A percentile compares a stretch with the other conserved stretches of the same genome.
Conservation (phyloP, 116 monocot species). For the Trichopus zeylanicus region DNA sequence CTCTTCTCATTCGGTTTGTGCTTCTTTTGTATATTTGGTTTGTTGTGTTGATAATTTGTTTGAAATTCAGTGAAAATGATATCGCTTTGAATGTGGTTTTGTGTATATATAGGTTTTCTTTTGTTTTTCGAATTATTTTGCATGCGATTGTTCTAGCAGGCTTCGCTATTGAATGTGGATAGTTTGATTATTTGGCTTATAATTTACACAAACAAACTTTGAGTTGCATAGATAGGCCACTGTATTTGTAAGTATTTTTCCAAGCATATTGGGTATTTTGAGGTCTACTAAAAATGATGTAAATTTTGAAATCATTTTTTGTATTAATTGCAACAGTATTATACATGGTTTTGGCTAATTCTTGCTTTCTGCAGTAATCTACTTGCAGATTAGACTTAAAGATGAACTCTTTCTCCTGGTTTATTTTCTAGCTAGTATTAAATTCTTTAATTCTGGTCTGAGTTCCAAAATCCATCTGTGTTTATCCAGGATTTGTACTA, state of each 20-base stretch:
- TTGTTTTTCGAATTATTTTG: background rate
- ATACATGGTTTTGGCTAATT: background rate
- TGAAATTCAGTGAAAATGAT: background rate
- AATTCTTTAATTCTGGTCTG: too few species aligned
- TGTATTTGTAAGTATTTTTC: background rate
- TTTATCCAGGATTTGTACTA: conserved; percentile 15
- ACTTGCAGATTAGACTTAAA: conserved; percentile 1
- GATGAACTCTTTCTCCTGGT: background rate
- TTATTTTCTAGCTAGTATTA: background rate
- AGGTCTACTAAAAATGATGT: background rate
- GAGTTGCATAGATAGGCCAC: background rate
- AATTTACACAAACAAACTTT: background rate
- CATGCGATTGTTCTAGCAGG: background rate
- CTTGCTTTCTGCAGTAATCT: background rate
- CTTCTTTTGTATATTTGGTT: background rate
- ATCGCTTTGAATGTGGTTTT: background rate
- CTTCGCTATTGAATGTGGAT: too few species aligned
- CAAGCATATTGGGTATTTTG: background rate
- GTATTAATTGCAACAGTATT: background rate
- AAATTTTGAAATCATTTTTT: background rate
- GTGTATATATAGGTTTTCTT: background rate
- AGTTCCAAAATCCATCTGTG: background rate
- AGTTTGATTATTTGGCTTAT: background rate
- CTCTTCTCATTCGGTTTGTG: background rate
- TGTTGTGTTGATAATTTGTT: background rate